Evolutionary conservation across 1,139 yeast species (phyloP), one percentile per base, ranked within the genome.

Genomic region (Magnusiomyces paraingens): DNA sequence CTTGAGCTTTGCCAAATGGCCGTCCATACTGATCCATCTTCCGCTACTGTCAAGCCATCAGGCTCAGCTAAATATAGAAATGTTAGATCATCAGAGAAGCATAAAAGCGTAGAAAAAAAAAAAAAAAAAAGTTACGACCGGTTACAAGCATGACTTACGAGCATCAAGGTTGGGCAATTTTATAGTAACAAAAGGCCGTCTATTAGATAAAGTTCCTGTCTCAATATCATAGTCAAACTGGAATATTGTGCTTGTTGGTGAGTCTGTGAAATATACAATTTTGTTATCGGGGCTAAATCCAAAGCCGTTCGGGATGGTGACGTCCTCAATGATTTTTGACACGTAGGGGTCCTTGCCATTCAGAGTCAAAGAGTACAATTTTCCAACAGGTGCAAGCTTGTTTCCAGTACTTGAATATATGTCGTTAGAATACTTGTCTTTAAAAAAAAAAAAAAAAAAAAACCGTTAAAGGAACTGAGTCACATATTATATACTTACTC

Each of bases 41-140:
- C 69, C 51, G 87, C 82, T 59, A 86, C 71, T 20, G 83, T 75
- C 61, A 86, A 75, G 39, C 98, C 98, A 68, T 91, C 98, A 0
- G 97, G 96, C 22, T 55, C 58, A 18, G 58, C 55, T 52, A 42
- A 17, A 17, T 17, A 3, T 8, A 3, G 48, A 26, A 4, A 5
- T 26, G 32, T 26, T 26, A 39, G 20, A 39, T 39, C 8, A 10
- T 5, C 20, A 15, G 10, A 39, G n/a, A n/a, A 29, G 20, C 21
- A 41, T 41, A 20, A 20, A 46, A 39, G 14, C 14, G 5, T 17
- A 4, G 3, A 22, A 40, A 11, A 20, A 12, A 8, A 5, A 14
- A 38, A 17, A 20, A 22, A n/a, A n/a, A n/a, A n/a, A 22, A 11
- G 20, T 15, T 10, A 10, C 12, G 29, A 10, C 15, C 11, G 6